Conservation (phyloP, 2,329 filamentous ascomycete species). For the Metarhizium robertsii region DNA sequence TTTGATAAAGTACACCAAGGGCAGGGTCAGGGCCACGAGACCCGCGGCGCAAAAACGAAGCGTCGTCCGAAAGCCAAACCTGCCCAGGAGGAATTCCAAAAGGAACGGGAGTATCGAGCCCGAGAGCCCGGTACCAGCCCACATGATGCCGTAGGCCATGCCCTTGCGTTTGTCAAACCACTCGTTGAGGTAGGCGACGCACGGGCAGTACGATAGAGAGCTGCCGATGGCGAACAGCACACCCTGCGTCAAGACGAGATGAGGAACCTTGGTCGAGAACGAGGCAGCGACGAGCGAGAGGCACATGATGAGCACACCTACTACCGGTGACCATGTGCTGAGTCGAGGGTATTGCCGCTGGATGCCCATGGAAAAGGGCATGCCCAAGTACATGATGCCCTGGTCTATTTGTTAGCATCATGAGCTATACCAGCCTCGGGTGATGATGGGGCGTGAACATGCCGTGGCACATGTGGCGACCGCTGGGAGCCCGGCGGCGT, state of each 20-base stretch:
- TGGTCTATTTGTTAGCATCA: conserved; percentile 7
- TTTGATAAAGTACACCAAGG: conserved; percentile 42
- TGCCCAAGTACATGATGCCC: conserved; percentile 40
- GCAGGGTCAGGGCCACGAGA: conserved; percentile 36
- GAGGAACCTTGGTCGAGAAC: conserved; percentile 36
- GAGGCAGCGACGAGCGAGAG: conserved; percentile 37
- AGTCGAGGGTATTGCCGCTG: conserved; percentile 29
- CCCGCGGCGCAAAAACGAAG: conserved; percentile 38
- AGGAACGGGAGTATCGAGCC: conserved; percentile 35
- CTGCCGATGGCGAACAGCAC: conserved; percentile 46
- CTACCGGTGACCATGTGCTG: conserved; percentile 26
- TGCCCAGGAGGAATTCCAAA: conserved; percentile 35
- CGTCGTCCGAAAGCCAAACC: conserved; percentile 32
- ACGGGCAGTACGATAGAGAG: conserved; percentile 38
- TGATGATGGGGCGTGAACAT: conserved; percentile 2
- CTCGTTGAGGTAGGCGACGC: conserved; percentile 45
- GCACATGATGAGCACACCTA: conserved; percentile 35
- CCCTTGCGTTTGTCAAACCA: conserved; percentile 45
- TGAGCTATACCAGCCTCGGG: not conserved
- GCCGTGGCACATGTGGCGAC: conserved; percentile 52
- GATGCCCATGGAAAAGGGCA: conserved; percentile 35
- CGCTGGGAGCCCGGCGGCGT: conserved; percentile 39
- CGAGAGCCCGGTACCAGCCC: conserved; percentile 34
- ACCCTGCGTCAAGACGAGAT: conserved; percentile 48
- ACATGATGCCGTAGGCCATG: conserved; percentile 49